phyloP scores from a whole-genome alignment of 129 eudicot genomes.

The Helianthus tuberosus region DNA sequence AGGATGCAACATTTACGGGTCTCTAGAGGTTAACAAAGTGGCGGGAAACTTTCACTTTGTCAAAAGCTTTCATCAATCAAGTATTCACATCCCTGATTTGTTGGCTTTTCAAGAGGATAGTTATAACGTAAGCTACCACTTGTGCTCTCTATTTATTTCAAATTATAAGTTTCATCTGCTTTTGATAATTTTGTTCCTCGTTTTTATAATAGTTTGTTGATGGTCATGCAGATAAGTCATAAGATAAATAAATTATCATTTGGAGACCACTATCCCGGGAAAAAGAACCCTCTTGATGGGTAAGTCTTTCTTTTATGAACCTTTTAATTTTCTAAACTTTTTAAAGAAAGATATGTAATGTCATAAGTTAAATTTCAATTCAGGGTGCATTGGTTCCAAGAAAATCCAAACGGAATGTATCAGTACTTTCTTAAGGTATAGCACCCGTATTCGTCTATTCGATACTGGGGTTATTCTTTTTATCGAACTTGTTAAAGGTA shows the following conservation, averaged over 20 bases:
- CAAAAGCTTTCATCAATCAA: constrained; percentile 86
- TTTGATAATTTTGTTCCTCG: constrained; percentile 1
- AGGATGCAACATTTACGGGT: constrained; percentile 94
- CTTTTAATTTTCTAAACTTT: neutral
- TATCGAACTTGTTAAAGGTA: neutral
- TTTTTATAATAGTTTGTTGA: constrained; percentile 15
- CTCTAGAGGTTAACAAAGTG: constrained; percentile 89
- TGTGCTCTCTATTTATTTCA: neutral
- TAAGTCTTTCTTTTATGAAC: constrained; percentile 32
- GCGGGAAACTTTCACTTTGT: constrained; percentile 94
- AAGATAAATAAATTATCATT: constrained; percentile 83
- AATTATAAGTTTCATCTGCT: neutral
- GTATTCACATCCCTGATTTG: constrained; percentile 57
- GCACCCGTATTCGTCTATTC: constrained; percentile 9
- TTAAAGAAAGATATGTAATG: neutral
- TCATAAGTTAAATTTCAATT: constrained; percentile 1
- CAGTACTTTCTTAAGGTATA: constrained; percentile 85
- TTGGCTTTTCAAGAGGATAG: constrained; percentile 63
- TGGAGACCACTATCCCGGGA: constrained; percentile 85
- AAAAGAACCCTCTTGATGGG: constrained; percentile 95
- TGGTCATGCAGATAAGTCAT: constrained; percentile 79
- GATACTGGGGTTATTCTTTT: neutral
- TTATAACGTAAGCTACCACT: constrained; percentile 61
- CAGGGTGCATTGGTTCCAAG: constrained; percentile 81
- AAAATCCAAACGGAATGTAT: constrained; percentile 62